Conservation (phyloP, 2,329 filamentous ascomycete species). For the Aspergillus floridensis region DNA sequence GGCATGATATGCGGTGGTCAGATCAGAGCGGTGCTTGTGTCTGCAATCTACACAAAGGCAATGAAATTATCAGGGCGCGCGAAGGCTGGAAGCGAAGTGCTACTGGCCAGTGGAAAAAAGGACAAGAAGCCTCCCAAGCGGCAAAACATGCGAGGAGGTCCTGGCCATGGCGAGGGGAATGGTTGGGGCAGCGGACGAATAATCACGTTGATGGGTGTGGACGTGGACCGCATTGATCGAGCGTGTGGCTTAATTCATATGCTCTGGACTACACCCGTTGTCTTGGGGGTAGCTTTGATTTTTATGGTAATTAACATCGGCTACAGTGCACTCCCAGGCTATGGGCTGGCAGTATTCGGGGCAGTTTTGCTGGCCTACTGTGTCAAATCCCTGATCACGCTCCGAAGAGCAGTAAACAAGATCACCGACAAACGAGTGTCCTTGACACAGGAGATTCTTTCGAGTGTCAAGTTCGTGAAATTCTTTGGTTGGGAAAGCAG, state of each 20-base stretch:
- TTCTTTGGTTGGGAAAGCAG: conserved; percentile 92
- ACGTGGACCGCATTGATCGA: conserved; percentile 89
- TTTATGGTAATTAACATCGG: conserved; percentile 82
- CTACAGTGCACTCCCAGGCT: conserved; percentile 86
- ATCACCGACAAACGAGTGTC: conserved; percentile 89
- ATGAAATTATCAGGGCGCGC: conserved; percentile 86
- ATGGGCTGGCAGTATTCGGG: conserved; percentile 74
- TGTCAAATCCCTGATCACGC: conserved; percentile 71
- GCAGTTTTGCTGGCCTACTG: conserved; percentile 74
- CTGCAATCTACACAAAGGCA: conserved; percentile 86
- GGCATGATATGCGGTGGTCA: conserved; percentile 92
- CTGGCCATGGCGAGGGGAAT: conserved; percentile 65
- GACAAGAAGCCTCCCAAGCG: conserved; percentile 43
- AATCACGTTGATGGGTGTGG: conserved; percentile 90
- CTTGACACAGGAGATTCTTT: conserved; percentile 85
- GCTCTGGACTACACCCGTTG: conserved; percentile 80
- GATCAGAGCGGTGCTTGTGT: conserved; percentile 74
- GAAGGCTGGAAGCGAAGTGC: conserved; percentile 70
- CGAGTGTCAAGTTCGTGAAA: conserved; percentile 89
- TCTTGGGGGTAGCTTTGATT: conserved; percentile 73
- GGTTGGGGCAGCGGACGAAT: conserved; percentile 94
- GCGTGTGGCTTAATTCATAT: conserved; percentile 88
- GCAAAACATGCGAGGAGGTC: conserved; percentile 34
- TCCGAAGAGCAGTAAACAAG: conserved; percentile 81
- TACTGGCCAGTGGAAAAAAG: conserved; percentile 47